These are phyloP conservation scores for Arthroderma sp. DNA, from an alignment of 2,329 filamentous ascomycete species.

Conservation along the genomic window DNA sequence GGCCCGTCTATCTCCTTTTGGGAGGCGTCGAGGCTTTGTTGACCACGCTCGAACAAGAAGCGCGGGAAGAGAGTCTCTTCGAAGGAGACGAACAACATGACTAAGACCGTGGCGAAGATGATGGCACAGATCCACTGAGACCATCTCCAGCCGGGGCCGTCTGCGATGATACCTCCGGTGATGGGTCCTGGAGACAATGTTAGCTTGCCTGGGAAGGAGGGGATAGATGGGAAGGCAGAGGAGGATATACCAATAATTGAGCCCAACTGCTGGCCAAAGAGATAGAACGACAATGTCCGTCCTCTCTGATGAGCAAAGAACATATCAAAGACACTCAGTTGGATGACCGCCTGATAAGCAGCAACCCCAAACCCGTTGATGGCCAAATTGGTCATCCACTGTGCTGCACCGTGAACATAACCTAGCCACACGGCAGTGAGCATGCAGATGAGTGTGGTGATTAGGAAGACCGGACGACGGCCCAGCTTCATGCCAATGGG, in stretches of 20 bases:
- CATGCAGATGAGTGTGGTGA: constrained; percentile 32
- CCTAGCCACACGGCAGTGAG: constrained; percentile 36
- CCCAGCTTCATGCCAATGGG: constrained; percentile 43
- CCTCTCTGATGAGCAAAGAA: constrained; percentile 38
- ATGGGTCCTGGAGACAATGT: constrained; percentile 25
- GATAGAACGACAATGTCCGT: constrained; percentile 24
- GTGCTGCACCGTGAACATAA: constrained; percentile 34
- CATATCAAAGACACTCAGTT: constrained; percentile 36
- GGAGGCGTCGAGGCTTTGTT: constrained; percentile 7
- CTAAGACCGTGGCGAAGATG: constrained; percentile 37
- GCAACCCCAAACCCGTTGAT: constrained; percentile 39
- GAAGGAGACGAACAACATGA: constrained; percentile 47
- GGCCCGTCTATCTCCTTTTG: not conserved
- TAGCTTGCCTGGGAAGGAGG: constrained; percentile 28
- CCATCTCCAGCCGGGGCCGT: constrained; percentile 41
- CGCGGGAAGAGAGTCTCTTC: constrained; percentile 49
- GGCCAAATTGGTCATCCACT: constrained; percentile 39
- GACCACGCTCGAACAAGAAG: constrained; percentile 23
- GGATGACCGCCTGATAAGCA: constrained; percentile 40
- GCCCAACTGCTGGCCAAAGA: not conserved
- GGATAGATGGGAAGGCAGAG: constrained; percentile 35
- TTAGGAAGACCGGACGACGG: constrained; percentile 38
- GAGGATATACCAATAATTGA: constrained; percentile 30
- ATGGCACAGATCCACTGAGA: constrained; percentile 45
- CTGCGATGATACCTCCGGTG: constrained; percentile 40